Evolutionary conservation across 2,329 filamentous ascomycete genomes (phyloP).

Genomic region (Septoria petroselini): DNA sequence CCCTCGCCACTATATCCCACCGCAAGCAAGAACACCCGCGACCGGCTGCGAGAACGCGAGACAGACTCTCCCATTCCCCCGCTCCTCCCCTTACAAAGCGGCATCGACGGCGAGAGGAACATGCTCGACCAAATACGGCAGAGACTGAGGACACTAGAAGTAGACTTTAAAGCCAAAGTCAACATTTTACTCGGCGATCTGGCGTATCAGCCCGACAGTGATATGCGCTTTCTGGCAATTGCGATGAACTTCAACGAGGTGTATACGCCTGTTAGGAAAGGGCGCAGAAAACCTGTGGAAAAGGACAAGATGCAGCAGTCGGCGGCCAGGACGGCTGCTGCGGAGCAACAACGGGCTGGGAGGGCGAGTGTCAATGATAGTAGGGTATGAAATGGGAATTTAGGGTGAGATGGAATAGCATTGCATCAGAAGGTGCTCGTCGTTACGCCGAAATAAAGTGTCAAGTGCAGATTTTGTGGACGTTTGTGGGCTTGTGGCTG

Average conservation of each 20-base stretch:
- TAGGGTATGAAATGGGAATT: neutral
- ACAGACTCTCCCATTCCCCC: conserved; percentile 44
- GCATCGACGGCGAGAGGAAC: conserved; percentile 51
- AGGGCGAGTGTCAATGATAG: conserved; percentile 6
- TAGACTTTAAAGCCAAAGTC: conserved; percentile 72
- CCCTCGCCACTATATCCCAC: conserved; percentile 26
- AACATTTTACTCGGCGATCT: conserved; percentile 84
- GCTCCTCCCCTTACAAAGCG: conserved; percentile 39
- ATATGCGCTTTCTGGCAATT: conserved; percentile 92
- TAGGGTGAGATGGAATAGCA: too few relatives aligned
- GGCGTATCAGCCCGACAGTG: conserved; percentile 87
- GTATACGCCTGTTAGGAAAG: conserved; percentile 72
- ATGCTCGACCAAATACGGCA: conserved; percentile 73
- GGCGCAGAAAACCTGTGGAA: conserved; percentile 36
- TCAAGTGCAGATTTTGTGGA: too few relatives aligned
- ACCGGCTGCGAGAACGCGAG: conserved; percentile 28
- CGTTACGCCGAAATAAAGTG: too few relatives aligned
- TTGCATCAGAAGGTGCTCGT: too few relatives aligned
- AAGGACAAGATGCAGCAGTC: conserved; percentile 20
- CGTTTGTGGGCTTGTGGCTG: too few relatives aligned
- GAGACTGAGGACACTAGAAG: conserved; percentile 67
- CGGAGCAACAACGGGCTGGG: neutral
- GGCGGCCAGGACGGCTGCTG: conserved; percentile 1
- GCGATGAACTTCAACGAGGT: conserved; percentile 99
- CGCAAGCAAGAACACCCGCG: conserved; percentile 7